Conservation (phyloP, 2,329 filamentous ascomycete genomes). For the Thielaviopsis punctulata region DNA sequence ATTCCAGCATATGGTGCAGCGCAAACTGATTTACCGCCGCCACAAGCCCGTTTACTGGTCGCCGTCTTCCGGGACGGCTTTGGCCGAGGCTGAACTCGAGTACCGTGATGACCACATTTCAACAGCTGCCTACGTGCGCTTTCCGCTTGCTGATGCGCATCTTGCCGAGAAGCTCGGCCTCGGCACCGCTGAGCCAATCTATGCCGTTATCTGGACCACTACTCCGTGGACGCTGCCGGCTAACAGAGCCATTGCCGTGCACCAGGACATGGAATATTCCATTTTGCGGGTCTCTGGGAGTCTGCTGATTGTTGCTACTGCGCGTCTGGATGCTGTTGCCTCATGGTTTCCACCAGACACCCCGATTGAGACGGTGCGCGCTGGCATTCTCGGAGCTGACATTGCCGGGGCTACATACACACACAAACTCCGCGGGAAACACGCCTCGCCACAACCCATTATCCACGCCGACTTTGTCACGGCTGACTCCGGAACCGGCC, state of each 20-base stretch:
- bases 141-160: conserved; percentile 40
- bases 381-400: conserved; percentile 44
- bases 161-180: not conserved
- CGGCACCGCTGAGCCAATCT: conserved; percentile 33
- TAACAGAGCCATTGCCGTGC: conserved; percentile 75
- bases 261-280: conserved; percentile 55
- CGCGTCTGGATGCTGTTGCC: conserved; percentile 44
- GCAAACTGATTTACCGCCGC: conserved; percentile 57
- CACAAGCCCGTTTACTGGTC: conserved; percentile 82
- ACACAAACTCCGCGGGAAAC: conserved; percentile 48
- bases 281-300: conserved; percentile 41
- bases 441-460: conserved; percentile 45
- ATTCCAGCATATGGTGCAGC: conserved; percentile 57
- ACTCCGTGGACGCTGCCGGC: conserved; percentile 95
- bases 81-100: conserved; percentile 73
- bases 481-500: conserved; percentile 72
- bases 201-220: conserved; percentile 93
- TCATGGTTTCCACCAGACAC: conserved; percentile 32
- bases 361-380: conserved; percentile 28
- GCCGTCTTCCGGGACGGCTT: conserved; percentile 57
- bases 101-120: conserved; percentile 62
- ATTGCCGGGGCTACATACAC: conserved; percentile 50
- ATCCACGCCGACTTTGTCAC: conserved; percentile 82
- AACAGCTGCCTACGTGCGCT: conserved; percentile 61
- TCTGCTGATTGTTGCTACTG: conserved; percentile 54